Conservation (phyloP, 805 yeast species). For the Candida tammaniensis region DNA sequence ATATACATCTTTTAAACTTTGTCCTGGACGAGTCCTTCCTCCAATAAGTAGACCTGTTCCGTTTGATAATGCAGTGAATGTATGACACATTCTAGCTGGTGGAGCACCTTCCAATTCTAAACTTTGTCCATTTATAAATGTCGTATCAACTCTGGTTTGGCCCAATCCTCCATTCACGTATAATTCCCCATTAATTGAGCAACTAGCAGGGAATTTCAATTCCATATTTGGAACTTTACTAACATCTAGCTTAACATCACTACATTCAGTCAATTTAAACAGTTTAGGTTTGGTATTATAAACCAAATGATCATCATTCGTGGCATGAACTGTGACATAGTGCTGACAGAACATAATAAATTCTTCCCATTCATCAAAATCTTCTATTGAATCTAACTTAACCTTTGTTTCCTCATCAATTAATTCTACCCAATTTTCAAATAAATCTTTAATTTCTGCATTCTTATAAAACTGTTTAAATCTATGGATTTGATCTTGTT, state of each 20-base stretch:
- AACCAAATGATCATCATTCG: constrained; percentile 30
- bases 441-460: constrained; percentile 54
- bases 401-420: constrained; percentile 37
- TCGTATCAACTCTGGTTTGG: constrained; percentile 25
- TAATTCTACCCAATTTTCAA: constrained; percentile 53
- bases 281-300: constrained; percentile 3
- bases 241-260: neutral
- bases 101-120: constrained; percentile 26
- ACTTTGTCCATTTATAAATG: constrained; percentile 6
- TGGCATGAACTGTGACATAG: constrained; percentile 65
- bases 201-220: constrained; percentile 44
- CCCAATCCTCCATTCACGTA: constrained; percentile 41
- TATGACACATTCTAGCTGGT: constrained; percentile 57
- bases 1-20: constrained; percentile 34
- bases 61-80: constrained; percentile 34
- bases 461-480: constrained; percentile 47
- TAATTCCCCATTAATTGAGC: constrained; percentile 17
- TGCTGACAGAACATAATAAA: constrained; percentile 74
- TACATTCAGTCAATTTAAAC: constrained; percentile 1
- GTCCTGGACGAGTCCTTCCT: constrained; percentile 64
- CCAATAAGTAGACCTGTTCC: constrained; percentile 47
- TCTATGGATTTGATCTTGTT: constrained; percentile 47
- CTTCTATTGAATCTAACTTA: constrained; percentile 51
- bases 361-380: constrained; percentile 85
- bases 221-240: constrained; percentile 2